Conservation (phyloP, 2,329 filamentous ascomycete genomes). For the Clarireedia monteithiana region DNA sequence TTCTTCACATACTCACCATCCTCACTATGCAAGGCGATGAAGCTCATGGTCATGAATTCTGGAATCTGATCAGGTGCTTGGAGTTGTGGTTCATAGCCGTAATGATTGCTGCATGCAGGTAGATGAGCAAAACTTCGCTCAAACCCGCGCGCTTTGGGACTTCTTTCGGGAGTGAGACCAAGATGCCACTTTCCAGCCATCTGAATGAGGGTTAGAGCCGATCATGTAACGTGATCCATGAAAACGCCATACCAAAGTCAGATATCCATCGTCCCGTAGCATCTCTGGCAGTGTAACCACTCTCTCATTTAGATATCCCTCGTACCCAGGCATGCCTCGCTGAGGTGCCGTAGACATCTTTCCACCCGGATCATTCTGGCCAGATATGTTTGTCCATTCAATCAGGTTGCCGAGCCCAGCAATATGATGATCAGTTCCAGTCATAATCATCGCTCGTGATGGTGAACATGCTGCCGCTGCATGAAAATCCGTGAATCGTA, state of each 20-base stretch:
- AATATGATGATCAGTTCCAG: constrained; percentile 46
- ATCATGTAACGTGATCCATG: background rate
- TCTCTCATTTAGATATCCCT: constrained; percentile 46
- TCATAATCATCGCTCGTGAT: constrained; percentile 46
- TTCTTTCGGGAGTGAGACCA: constrained; percentile 37
- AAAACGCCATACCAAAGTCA: constrained; percentile 36
- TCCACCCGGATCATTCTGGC: constrained; percentile 15
- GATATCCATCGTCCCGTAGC: constrained; percentile 42
- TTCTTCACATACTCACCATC: constrained; percentile 36
- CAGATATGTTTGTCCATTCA: constrained; percentile 28
- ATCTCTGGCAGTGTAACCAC: constrained; percentile 45
- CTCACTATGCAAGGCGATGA: constrained; percentile 31
- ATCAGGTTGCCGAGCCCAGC: constrained; percentile 31
- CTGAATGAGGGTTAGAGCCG: background rate
- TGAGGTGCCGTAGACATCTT: constrained; percentile 27
- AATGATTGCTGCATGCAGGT: constrained; percentile 43
- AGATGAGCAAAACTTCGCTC: constrained; percentile 45
- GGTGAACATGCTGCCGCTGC: constrained; percentile 44
- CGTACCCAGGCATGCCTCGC: constrained; percentile 45
- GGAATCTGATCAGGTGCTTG: constrained; percentile 27
- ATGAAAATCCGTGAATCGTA: constrained; percentile 52
- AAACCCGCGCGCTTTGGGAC: constrained; percentile 45
- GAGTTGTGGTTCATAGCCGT: constrained; percentile 29
- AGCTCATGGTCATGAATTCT: constrained; percentile 32
- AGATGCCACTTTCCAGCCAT: constrained; percentile 47